Conservation (phyloP, 768 basidiomycete species). For the Boletus edulis region DNA sequence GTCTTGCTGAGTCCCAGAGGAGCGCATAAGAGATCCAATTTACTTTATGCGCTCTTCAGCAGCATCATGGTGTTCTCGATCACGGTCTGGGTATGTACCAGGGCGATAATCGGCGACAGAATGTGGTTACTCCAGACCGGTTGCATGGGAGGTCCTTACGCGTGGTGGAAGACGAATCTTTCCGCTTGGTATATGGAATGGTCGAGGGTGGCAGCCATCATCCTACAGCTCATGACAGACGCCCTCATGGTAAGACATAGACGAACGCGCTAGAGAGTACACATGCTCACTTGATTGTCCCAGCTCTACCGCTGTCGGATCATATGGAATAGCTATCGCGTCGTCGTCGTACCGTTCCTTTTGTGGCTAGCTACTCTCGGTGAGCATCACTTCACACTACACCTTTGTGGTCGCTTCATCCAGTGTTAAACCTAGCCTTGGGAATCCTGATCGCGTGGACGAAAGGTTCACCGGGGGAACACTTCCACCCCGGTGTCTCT, state of each 20-base stretch:
- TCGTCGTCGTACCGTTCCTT: too few relatives aligned
- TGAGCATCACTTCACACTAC: neutral
- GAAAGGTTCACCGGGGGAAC: slow-evolving; percentile 6
- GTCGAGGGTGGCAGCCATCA: slow-evolving; percentile 4
- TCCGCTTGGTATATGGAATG: slow-evolving; percentile 28
- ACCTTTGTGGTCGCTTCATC: neutral
- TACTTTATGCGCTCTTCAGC: neutral
- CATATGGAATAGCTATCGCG: neutral
- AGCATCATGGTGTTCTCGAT: slow-evolving; percentile 21
- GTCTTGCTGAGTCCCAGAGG: slow-evolving; percentile 5
- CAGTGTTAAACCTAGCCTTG: neutral
- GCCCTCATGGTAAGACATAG: slow-evolving; percentile 16
- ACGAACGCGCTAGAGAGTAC: neutral
- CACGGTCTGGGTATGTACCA: slow-evolving; percentile 29
- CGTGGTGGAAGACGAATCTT: slow-evolving; percentile 27
- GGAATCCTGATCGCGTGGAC: slow-evolving; percentile 9
- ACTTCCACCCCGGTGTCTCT: slow-evolving; percentile 8
- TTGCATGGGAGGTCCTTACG: slow-evolving; percentile 35
- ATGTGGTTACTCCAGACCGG: slow-evolving; percentile 36
- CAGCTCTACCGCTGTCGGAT: slow-evolving; percentile 25
- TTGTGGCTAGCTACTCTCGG: neutral
- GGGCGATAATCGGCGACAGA: slow-evolving; percentile 23
- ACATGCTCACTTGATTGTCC: slow-evolving; percentile 8
- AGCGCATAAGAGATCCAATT: slow-evolving; percentile 1
- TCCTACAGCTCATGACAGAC: too few relatives aligned